phyloP scores from a whole-genome alignment of 371 early-diverging fungal genomes.

The Nosema muscidifuracis region DNA sequence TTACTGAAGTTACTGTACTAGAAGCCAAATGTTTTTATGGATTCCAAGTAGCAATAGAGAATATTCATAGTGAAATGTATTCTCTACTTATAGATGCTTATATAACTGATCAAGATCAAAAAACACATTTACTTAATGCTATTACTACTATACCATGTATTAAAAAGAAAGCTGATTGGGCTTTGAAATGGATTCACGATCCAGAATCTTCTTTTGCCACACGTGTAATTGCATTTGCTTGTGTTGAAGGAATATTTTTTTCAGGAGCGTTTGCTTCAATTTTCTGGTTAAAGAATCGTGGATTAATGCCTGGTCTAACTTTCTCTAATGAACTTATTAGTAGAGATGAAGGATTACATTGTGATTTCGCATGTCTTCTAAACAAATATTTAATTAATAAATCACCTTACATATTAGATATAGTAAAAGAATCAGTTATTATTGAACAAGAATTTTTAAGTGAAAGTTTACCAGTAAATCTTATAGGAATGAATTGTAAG shows the following conservation, averaged over 20 bases:
- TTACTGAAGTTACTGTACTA: slow-evolving; percentile 88
- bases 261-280: slow-evolving; percentile 93
- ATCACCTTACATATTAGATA: slow-evolving; percentile 67
- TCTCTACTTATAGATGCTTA: slow-evolving; percentile 92
- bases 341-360: slow-evolving; percentile 98
- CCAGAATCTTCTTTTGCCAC: slow-evolving; percentile 77
- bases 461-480: slow-evolving; percentile 80
- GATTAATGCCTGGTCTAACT: slow-evolving; percentile 95
- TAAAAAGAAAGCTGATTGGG: slow-evolving; percentile 95
- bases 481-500: slow-evolving; percentile 94
- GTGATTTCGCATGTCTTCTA: slow-evolving; percentile 94
- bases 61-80: slow-evolving; percentile 98
- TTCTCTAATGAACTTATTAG: slow-evolving; percentile 97
- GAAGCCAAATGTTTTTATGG: slow-evolving; percentile 97
- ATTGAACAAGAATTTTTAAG: slow-evolving; percentile 92
- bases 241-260: slow-evolving; percentile 99
- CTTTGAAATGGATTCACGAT: slow-evolving; percentile 85
- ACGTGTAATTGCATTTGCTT: slow-evolving; percentile 93
- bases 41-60: slow-evolving; percentile 99
- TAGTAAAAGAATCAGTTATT: slow-evolving; percentile 76
- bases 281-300: slow-evolving; percentile 99
- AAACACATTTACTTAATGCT: slow-evolving; percentile 83
- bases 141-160: slow-evolving; percentile 92
- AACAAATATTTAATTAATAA: slow-evolving; percentile 74
- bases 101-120: slow-evolving; percentile 78